Conservation (phyloP, 2,329 filamentous ascomycete species). For the Elsinoe perseae region DNA sequence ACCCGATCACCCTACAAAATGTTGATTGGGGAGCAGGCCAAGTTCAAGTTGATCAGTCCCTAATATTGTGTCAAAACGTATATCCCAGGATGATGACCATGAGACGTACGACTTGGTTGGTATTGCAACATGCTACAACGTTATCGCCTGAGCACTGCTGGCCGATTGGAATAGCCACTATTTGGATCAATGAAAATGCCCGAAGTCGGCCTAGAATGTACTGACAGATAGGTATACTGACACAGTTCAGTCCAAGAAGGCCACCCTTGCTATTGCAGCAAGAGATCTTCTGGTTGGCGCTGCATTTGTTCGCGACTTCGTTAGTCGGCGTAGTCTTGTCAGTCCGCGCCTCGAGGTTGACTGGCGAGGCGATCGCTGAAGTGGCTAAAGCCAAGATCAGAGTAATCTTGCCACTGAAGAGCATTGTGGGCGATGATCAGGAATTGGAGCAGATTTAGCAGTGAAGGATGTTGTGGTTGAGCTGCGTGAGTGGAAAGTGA, state of each 20-base stretch:
- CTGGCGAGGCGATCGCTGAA: background rate
- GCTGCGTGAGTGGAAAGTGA: too few species aligned
- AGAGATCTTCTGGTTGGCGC: background rate
- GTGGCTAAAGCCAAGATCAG: background rate
- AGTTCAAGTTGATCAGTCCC: background rate
- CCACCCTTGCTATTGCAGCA: background rate
- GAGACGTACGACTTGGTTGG: background rate
- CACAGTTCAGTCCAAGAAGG: background rate
- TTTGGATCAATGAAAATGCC: background rate
- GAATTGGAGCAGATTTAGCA: too few species aligned
- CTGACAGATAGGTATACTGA: background rate
- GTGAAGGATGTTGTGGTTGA: too few species aligned
- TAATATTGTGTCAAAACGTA: background rate
- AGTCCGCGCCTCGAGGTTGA: background rate
- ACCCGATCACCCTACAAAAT: background rate
- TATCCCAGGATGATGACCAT: background rate
- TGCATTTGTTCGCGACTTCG: background rate
- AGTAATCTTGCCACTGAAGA: too few species aligned
- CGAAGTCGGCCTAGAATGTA: background rate
- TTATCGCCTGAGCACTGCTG: background rate
- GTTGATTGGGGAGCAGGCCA: background rate
- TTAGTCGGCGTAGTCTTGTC: background rate
- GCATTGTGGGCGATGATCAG: too few species aligned
- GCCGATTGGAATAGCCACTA: background rate
- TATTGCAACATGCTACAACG: background rate